A percentile compares a stretch with the other conserved stretches of the same genome.
These are phyloP conservation scores for Auricularia auricula-judae DNA, from an alignment of 768 basidiomycete species.

Conservation along the genomic window DNA sequence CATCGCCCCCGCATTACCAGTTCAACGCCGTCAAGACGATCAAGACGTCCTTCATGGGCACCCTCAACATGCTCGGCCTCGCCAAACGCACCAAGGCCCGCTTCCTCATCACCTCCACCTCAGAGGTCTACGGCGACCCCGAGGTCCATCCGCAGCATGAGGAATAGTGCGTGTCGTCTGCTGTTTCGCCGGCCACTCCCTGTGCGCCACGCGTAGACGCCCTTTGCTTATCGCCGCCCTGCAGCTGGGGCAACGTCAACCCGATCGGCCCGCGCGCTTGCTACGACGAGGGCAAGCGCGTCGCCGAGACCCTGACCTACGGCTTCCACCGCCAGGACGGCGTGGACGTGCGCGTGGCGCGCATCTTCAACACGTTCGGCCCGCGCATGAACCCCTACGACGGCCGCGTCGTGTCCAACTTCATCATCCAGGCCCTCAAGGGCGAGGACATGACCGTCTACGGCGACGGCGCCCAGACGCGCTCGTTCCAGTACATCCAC, in stretches of 20 bases:
- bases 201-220: constrained; percentile 1
- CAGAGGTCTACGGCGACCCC: constrained; percentile 99
- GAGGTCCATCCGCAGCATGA: constrained; percentile 95
- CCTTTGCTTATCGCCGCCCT: not conserved
- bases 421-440: constrained; percentile 93
- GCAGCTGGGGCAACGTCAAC: constrained; percentile 96
- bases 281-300: constrained; percentile 99
- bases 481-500: constrained; percentile 97
- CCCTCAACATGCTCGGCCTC: constrained; percentile 95
- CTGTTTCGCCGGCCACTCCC: constrained; percentile 7
- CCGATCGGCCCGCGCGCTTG: constrained; percentile 98
- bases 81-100: constrained; percentile 96
- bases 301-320: constrained; percentile 95
- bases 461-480: constrained; percentile 86
- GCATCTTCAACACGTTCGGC: constrained; percentile 91
- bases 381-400: constrained; percentile 92
- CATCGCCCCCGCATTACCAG: constrained; percentile 95
- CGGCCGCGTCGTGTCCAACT: constrained; percentile 97
- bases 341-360: constrained; percentile 92
- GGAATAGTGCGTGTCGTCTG: constrained; percentile 61
- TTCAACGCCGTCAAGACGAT: constrained; percentile 97
- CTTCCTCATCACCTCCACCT: constrained; percentile 92
- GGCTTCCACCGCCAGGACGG: constrained; percentile 91
- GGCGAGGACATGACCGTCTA: constrained; percentile 97
- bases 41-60: constrained; percentile 98